phyloP scores from a whole-genome alignment of 2,329 filamentous ascomycete species.

The Colletotrichum sp. region DNA sequence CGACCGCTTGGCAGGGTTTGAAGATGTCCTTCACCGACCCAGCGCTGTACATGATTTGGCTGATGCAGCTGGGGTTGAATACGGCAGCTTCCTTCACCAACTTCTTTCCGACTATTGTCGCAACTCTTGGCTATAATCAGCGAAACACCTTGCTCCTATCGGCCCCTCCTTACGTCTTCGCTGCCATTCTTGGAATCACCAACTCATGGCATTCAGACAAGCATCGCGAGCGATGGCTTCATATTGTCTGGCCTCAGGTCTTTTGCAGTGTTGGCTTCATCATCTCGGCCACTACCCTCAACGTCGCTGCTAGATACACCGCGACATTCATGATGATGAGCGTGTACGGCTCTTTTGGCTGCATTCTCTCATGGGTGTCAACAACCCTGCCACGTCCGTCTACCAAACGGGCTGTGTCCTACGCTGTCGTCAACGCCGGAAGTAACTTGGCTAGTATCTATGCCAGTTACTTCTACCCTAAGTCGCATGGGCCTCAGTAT shows the following conservation, averaged over 20 bases:
- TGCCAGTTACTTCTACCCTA: conserved; percentile 57
- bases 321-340: conserved; percentile 16
- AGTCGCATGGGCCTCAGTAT: conserved; percentile 71
- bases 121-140: neutral
- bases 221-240: conserved; percentile 52
- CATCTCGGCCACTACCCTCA: neutral
- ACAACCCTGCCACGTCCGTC: conserved; percentile 77
- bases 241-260: conserved; percentile 45
- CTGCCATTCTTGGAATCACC: conserved; percentile 24
- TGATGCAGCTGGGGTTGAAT: conserved; percentile 3
- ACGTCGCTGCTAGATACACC: neutral
- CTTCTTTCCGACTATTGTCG: neutral
- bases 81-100: neutral
- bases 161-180: conserved; percentile 18
- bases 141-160: conserved; percentile 19
- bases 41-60: conserved; percentile 5
- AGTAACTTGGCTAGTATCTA: conserved; percentile 62
- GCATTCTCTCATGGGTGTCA: conserved; percentile 71
- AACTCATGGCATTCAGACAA: conserved; percentile 44
- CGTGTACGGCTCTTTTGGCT: neutral
- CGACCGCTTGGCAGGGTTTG: neutral
- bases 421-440: conserved; percentile 61
- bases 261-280: conserved; percentile 34
- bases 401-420: conserved; percentile 68
- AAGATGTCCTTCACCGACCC: neutral